These are phyloP conservation scores for Yamadazyma kanchanaburiensis DNA, from an alignment of 1,139 yeast genomes.

Conservation along the genomic window DNA sequence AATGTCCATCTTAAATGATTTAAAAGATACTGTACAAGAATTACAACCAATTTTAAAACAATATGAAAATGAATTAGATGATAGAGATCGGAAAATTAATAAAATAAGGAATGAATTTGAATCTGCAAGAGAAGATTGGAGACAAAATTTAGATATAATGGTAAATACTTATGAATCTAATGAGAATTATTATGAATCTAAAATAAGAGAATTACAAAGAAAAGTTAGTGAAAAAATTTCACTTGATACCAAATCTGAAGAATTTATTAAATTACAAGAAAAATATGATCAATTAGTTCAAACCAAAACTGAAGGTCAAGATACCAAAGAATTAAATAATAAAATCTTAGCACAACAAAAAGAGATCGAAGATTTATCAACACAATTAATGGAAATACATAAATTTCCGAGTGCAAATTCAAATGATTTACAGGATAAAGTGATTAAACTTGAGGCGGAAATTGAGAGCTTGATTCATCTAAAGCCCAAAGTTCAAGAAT, in stretches of 20 bases:
- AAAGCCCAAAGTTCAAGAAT: conserved; percentile 3
- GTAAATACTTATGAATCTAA: conserved; percentile 43
- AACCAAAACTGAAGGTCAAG: conserved; percentile 6
- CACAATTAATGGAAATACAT: conserved; percentile 10
- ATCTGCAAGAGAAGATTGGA: conserved; percentile 53
- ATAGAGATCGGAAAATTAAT: conserved; percentile 42
- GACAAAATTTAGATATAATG: conserved; percentile 54
- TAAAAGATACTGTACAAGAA: conserved; percentile 42
- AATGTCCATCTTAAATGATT: conserved; percentile 33
- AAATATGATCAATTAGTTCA: background rate
- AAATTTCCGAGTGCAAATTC: conserved; percentile 10
- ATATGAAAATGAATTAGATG: conserved; percentile 33
- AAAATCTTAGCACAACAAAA: conserved; percentile 7
- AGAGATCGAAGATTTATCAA: conserved; percentile 10
- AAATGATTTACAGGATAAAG: conserved; percentile 2
- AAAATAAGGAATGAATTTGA: conserved; percentile 44
- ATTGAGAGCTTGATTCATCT: conserved; percentile 5
- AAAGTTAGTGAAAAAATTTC: conserved; percentile 8
- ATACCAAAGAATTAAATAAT: conserved; percentile 7
- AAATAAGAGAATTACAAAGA: conserved; percentile 17
- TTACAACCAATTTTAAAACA: conserved; percentile 45
- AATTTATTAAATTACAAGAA: conserved; percentile 1
- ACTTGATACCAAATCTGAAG: conserved; percentile 4
- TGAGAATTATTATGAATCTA: conserved; percentile 29
- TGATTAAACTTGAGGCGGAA: conserved; percentile 7